phyloP scores from a whole-genome alignment of 177 flowering plant genomes.

The Vitis hybrid region DNA sequence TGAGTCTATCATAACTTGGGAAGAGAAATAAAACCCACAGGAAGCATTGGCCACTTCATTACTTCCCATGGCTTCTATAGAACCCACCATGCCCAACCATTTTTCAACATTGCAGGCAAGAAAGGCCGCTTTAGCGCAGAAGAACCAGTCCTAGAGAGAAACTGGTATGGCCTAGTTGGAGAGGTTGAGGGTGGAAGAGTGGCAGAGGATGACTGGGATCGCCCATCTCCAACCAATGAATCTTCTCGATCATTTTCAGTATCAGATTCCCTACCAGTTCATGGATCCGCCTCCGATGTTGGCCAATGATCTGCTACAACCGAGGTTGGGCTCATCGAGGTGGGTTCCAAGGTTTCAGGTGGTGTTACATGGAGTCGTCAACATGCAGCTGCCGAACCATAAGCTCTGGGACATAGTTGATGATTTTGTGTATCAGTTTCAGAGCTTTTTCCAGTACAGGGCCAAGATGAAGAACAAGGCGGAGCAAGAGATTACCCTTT shows the following conservation, averaged over 20 bases:
- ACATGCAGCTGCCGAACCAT: slow-evolving; percentile 30
- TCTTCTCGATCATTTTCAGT: neutral
- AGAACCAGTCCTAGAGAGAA: slow-evolving; percentile 55
- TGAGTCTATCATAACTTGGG: too few species aligned
- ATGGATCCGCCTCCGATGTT: slow-evolving; percentile 17
- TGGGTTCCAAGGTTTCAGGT: slow-evolving; percentile 27
- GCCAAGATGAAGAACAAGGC: too few species aligned
- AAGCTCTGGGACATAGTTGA: too few species aligned
- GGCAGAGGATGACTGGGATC: slow-evolving; percentile 30
- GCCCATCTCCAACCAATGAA: neutral
- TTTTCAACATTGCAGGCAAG: neutral
- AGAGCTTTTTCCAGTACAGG: too few species aligned
- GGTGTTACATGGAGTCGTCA: slow-evolving; percentile 91
- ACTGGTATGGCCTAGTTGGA: slow-evolving; percentile 72
- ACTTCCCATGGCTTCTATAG: slow-evolving; percentile 3
- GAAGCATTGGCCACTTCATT: slow-evolving; percentile 17
- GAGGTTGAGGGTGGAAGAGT: slow-evolving; percentile 44
- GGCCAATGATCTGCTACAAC: slow-evolving; percentile 12
- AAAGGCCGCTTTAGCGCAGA: slow-evolving; percentile 15
- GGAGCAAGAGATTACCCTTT: too few species aligned
- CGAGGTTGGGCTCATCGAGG: neutral
- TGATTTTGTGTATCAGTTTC: too few species aligned
- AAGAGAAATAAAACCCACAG: neutral
- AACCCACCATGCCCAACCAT: neutral
- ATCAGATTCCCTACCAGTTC: neutral